Conservation (phyloP, 352 stramenopile genomes). For the Aphanomyces stellatus region DNA sequence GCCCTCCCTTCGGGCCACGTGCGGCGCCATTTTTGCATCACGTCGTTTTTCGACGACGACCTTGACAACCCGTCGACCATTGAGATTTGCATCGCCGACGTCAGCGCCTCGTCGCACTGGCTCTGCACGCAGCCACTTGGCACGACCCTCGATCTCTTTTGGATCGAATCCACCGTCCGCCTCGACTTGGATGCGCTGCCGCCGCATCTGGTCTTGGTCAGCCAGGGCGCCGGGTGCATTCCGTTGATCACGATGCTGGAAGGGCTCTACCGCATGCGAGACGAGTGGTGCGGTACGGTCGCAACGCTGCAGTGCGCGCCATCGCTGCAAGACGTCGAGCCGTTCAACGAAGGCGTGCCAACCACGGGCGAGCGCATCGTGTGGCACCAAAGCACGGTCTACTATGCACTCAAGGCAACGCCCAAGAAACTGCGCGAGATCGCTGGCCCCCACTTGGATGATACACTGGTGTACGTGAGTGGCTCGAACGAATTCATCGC, state of each 20-base stretch:
- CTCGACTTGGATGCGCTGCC: neutral
- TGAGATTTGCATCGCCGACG: neutral
- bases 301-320: neutral
- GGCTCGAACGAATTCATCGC: neutral
- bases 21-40: neutral
- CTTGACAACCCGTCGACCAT: neutral
- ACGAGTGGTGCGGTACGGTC: neutral
- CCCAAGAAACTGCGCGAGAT: neutral
- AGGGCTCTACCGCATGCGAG: neutral
- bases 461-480: neutral
- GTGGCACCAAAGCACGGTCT: neutral
- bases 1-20: too few species aligned
- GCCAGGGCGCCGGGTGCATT: neutral
- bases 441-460: neutral
- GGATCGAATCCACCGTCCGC: neutral
- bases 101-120: neutral
- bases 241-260: conserved; percentile 12
- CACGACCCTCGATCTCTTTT: neutral
- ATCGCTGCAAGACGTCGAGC: neutral
- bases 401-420: neutral
- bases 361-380: neutral
- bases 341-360: too few species aligned
- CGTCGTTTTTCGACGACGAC: neutral
- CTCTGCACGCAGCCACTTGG: neutral
- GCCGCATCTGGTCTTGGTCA: neutral